A percentile compares a stretch with the other conserved stretches of the same genome.
Conservation (phyloP, 2,329 filamentous ascomycete species). For the Apiospora malaysiana region DNA sequence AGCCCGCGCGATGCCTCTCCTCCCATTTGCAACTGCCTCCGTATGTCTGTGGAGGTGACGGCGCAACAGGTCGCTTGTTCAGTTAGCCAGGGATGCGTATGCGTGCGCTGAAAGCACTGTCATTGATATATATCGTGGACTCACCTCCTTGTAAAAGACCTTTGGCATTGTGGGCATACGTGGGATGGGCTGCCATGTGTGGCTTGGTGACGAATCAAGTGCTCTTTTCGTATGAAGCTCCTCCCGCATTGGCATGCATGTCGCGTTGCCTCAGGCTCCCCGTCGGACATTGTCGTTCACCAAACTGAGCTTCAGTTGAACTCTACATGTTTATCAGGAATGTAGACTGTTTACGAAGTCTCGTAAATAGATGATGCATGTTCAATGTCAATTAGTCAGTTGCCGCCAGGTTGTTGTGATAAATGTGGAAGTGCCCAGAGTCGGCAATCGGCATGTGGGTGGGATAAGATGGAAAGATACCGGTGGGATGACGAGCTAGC, state of each 20-base stretch:
- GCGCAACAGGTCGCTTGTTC: constrained; percentile 19
- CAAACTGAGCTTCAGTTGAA: background rate
- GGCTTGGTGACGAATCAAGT: constrained; percentile 23
- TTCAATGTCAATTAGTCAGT: background rate
- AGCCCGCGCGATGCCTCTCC: background rate
- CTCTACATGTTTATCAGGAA: background rate
- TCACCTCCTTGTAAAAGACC: constrained; percentile 21
- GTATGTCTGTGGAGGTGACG: constrained; percentile 15
- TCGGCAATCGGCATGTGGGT: background rate
- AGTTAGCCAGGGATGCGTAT: background rate
- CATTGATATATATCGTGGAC: background rate
- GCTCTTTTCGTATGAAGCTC: constrained; percentile 23
- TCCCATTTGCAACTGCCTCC: background rate
- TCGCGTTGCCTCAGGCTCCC: background rate
- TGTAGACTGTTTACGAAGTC: no score
- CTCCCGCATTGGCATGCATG: constrained; percentile 21
- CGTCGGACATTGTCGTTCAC: background rate
- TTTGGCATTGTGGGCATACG: constrained; percentile 14
- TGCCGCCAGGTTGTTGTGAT: background rate
- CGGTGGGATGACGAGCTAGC: constrained; percentile 10
- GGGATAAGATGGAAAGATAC: background rate
- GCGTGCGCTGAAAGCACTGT: no score
- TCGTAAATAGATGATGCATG: no score
- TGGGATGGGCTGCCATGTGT: constrained; percentile 11
- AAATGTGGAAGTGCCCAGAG: background rate